Conservation (phyloP, 2,329 filamentous ascomycete genomes). For the Trichoderma sp. region DNA sequence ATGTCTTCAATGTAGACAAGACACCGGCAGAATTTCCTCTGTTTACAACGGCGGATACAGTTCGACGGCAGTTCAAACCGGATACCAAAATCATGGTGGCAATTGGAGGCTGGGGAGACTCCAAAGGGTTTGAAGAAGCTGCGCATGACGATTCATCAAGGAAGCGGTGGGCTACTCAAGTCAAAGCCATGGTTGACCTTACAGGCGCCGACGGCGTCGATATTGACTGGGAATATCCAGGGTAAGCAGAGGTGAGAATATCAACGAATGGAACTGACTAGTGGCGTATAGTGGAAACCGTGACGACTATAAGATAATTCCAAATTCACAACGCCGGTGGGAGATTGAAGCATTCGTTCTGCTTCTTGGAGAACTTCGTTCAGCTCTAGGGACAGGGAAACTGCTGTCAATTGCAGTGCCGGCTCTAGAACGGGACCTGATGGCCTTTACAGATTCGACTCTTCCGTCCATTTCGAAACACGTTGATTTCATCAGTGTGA, state of each 20-base stretch:
- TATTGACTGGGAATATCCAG: conserved; percentile 65
- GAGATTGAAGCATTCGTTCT: conserved; percentile 64
- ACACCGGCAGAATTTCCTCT: conserved; percentile 44
- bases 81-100: conserved; percentile 65
- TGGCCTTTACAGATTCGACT: conserved; percentile 60
- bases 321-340: conserved; percentile 57
- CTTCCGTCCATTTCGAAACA: conserved; percentile 56
- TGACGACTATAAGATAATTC: conserved; percentile 63
- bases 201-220: conserved; percentile 64
- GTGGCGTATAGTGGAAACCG: conserved; percentile 55
- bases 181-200: conserved; percentile 58
- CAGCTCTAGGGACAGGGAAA: conserved; percentile 54
- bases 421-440: conserved; percentile 61
- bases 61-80: conserved; percentile 46
- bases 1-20: conserved; percentile 47
- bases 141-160: conserved; percentile 52
- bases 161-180: conserved; percentile 59
- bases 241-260: conserved; percentile 30
- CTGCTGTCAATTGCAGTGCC: conserved; percentile 68
- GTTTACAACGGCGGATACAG: conserved; percentile 49
- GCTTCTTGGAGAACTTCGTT: conserved; percentile 57
- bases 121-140: conserved; percentile 57
- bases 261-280: neutral
- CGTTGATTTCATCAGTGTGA: conserved; percentile 65
- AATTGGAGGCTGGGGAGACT: conserved; percentile 74